phyloP scores from a whole-genome alignment of 2,329 filamentous ascomycete species.

The Orbilia javanica region DNA sequence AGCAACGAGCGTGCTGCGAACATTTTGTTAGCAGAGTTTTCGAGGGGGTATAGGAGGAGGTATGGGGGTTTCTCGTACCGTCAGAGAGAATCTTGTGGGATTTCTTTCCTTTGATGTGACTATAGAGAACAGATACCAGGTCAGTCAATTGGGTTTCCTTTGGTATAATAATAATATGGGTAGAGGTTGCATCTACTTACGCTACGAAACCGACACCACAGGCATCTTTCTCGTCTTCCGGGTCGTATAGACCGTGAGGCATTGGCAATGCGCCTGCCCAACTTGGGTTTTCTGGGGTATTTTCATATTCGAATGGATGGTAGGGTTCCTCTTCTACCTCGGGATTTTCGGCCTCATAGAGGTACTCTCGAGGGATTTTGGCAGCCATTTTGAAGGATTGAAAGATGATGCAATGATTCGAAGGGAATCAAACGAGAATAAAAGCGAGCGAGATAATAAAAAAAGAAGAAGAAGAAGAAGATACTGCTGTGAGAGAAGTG shows the following conservation, averaged over 20 bases:
- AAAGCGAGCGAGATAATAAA: conserved; percentile 46
- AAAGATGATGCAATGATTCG: conserved; percentile 14
- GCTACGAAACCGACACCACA: conserved; percentile 99
- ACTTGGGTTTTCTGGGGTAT: conserved; percentile 81
- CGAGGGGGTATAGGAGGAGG: conserved; percentile 24
- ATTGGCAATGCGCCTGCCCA: conserved; percentile 95
- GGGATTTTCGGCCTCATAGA: conserved; percentile 61
- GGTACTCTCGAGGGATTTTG: conserved; percentile 48
- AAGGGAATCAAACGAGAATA: conserved; percentile 51
- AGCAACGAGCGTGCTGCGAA: conserved; percentile 84
- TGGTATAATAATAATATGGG: background rate
- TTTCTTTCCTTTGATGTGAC: conserved; percentile 95
- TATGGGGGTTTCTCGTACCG: conserved; percentile 75
- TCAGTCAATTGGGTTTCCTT: background rate
- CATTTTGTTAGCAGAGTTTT: background rate
- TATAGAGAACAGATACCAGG: conserved; percentile 65
- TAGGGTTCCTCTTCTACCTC: conserved; percentile 71
- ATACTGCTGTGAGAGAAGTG: conserved; percentile 58
- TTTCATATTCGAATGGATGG: conserved; percentile 85
- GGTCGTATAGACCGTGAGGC: conserved; percentile 99
- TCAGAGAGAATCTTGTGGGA: conserved; percentile 99
- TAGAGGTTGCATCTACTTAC: conserved; percentile 70
- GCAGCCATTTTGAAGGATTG: conserved; percentile 35
- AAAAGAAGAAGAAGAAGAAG: conserved; percentile 58
- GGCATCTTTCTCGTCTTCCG: conserved; percentile 96